Evolutionary conservation across 257 asterid genomes (phyloP), one percentile per base, ranked within the genome.

Genomic region (Pogostemon cablin): DNA sequence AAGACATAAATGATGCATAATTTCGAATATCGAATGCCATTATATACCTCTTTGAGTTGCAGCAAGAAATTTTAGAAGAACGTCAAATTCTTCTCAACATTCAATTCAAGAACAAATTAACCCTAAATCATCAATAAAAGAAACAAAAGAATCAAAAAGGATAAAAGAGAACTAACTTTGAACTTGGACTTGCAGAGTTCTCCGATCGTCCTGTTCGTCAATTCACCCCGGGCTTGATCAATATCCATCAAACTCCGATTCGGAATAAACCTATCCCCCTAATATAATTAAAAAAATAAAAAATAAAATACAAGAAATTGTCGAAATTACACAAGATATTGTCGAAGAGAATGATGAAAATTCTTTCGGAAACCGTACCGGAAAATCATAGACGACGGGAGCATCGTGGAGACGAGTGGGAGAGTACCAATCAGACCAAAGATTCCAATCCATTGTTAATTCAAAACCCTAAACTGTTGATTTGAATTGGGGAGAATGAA

Each of bases 241-340:
- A 91, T 85, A 87, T 91, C 86, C 96, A 89, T 91, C 80, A 89
- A 77, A 77, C 98, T 91, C 83, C 98, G 67, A 61, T 85, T 91
- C 3, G 96, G 98, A 61, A 91, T 91, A 71, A 91, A 91, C 74
- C 96, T 81, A 80, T 91, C 97, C 34, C 95, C 96, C 96, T 69
- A n/a, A 61, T 35, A 25, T 25, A 25, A 25, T 25, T 4, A 37
- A 60, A 60, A 60, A 54, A 41, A 44, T 12, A 48, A 39, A 44
- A 62, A 43, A 25, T 46, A 8, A 63, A 73, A 38, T 15, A 6
- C 1, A 75, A 25, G 32, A 25, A 59, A 65, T 49, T 12, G 10
- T 35, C 54, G 57, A 11, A 57, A 56, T 42, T 32, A 6, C 52
- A 49, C 76, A 69, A 25, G 54, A 7, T 39, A 61, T 20, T 11